Conservation (phyloP, 2,329 filamentous ascomycete genomes). For the Monilinia vaccinii-corymbosi region DNA sequence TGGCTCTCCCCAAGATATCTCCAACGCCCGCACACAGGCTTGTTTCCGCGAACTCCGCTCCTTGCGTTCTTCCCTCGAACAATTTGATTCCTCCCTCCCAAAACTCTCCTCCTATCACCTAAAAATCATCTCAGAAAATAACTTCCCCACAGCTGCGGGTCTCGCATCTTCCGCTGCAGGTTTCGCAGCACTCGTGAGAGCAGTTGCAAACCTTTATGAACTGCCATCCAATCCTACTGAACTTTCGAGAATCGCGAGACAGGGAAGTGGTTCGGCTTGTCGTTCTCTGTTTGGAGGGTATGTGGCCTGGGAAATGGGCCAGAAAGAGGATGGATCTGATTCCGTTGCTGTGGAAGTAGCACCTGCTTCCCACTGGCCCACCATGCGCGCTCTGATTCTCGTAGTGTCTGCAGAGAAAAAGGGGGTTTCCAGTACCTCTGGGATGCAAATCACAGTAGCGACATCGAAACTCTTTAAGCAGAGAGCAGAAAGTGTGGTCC, state of each 20-base stretch:
- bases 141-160: constrained; percentile 95
- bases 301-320: constrained; percentile 85
- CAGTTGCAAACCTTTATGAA: constrained; percentile 85
- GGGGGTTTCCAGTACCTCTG: constrained; percentile 81
- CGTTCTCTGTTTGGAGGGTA: constrained; percentile 90
- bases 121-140: constrained; percentile 90
- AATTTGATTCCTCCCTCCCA: constrained; percentile 62
- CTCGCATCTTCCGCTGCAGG: constrained; percentile 65
- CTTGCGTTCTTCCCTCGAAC: constrained; percentile 69
- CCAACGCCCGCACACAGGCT: constrained; percentile 82
- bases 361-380: constrained; percentile 83
- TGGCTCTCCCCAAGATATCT: constrained; percentile 71
- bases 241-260: constrained; percentile 79
- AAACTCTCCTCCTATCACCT: constrained; percentile 71
- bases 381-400: constrained; percentile 86
- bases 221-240: constrained; percentile 73
- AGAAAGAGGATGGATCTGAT: constrained; percentile 69
- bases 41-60: constrained; percentile 81
- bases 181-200: constrained; percentile 65
- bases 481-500: constrained; percentile 68
- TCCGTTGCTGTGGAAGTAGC: constrained; percentile 84
- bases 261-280: constrained; percentile 92
- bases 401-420: constrained; percentile 94
- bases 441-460: constrained; percentile 94
- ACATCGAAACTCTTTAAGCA: constrained; percentile 82